phyloP scores from a whole-genome alignment of 805 yeast genomes.

The Spathaspora gorwiae region DNA sequence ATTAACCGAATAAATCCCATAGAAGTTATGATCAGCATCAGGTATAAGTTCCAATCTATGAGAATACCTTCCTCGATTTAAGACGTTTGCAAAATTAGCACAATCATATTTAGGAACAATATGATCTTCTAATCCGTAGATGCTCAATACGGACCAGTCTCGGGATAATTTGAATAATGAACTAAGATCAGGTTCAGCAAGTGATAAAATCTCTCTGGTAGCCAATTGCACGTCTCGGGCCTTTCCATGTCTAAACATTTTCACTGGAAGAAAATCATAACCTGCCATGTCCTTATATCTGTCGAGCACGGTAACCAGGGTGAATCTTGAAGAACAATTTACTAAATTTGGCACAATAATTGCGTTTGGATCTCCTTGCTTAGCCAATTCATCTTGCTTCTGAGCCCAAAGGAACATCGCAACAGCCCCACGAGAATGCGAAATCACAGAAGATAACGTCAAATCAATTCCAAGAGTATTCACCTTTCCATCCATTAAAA shows the following conservation, averaged over 20 bases:
- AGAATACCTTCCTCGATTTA: constrained; percentile 46
- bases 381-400: constrained; percentile 33
- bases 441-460: constrained; percentile 54
- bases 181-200: constrained; percentile 45
- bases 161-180: constrained; percentile 37
- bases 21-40: constrained; percentile 79
- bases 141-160: constrained; percentile 52
- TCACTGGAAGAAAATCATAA: constrained; percentile 10
- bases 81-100: constrained; percentile 50
- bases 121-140: constrained; percentile 68
- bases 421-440: constrained; percentile 78
- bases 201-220: constrained; percentile 45
- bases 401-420: constrained; percentile 73
- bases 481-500: constrained; percentile 19
- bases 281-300: constrained; percentile 27
- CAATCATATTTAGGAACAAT: constrained; percentile 65
- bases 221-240: constrained; percentile 41
- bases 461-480: constrained; percentile 40
- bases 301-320: constrained; percentile 42
- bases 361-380: constrained; percentile 25
- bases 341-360: constrained; percentile 59
- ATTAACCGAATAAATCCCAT: constrained; percentile 43
- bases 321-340: constrained; percentile 71
- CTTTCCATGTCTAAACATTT: constrained; percentile 46
- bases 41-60: constrained; percentile 54